phyloP scores from a whole-genome alignment of 2,329 filamentous ascomycete genomes.

The Phaeosphaeria sp. region DNA sequence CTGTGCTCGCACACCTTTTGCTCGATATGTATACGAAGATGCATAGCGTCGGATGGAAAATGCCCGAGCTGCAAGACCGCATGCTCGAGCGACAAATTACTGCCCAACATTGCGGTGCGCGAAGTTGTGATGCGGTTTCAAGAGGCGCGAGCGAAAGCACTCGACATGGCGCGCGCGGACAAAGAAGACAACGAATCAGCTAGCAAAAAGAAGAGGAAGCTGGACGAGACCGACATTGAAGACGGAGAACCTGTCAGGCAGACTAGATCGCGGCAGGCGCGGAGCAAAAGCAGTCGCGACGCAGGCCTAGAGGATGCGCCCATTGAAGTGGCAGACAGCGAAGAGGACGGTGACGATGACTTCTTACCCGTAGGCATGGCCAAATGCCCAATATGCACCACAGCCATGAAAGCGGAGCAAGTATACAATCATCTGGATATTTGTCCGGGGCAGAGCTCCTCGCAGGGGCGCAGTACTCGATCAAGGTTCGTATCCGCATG shows the following conservation, averaged over 20 bases:
- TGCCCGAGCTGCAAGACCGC: conserved; percentile 82
- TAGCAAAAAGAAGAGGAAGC: conserved; percentile 56
- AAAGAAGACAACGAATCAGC: conserved; percentile 21
- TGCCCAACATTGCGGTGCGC: conserved; percentile 83
- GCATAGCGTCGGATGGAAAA: conserved; percentile 80
- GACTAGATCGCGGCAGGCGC: conserved; percentile 45
- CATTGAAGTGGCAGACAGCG: conserved; percentile 47
- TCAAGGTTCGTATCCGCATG: conserved; percentile 33
- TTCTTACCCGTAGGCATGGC: conserved; percentile 70
- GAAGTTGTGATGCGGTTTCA: conserved; percentile 84
- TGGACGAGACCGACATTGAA: conserved; percentile 58
- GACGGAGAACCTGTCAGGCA: conserved; percentile 41
- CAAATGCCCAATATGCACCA: conserved; percentile 80
- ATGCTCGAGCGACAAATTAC: conserved; percentile 84
- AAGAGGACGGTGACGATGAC: conserved; percentile 55
- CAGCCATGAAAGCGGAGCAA: conserved; percentile 77
- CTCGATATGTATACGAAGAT: conserved; percentile 90
- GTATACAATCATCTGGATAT: conserved; percentile 84
- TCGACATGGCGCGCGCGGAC: conserved; percentile 68
- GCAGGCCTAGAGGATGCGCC: conserved; percentile 37
- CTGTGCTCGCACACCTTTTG: conserved; percentile 96
- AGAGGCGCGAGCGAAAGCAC: conserved; percentile 65
- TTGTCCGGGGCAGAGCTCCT: conserved; percentile 55
- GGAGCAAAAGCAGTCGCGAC: conserved; percentile 45
- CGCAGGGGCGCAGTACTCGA: conserved; percentile 35